Evolutionary conservation across 2,329 filamentous ascomycete species (phyloP), one percentile per base, ranked within the genome.

Genomic region (Sclerotinia subarctica): DNA sequence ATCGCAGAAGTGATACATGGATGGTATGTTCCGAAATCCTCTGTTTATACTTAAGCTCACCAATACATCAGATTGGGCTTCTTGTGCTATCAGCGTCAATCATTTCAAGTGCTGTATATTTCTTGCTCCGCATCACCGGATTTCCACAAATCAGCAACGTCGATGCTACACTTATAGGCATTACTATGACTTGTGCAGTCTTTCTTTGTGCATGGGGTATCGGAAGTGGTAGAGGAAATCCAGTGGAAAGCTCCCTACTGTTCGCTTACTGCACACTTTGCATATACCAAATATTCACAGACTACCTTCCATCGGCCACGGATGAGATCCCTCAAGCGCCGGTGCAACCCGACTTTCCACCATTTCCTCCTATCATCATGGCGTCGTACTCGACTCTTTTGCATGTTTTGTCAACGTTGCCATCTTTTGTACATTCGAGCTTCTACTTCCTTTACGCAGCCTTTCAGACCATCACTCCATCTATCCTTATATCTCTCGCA

Each of bases 241-340:
- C 94, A 2, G 91, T 98, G 66, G 94, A 99, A 80, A 96, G 93
- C 73, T 97, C 94, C 29, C 83, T 99, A 15, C 85, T 99, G 69
- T 98, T 99, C 77, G 94, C 95, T 76, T 99, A 99, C 79, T 88
- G 97, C 70, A 95, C 97, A n/a, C 89, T 99, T 71, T 98, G 94
- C 82, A 91, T 98, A 77, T 99, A 98, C 81, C 95, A 99, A 79
- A 98, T 98, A 79, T 98, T 98, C 79, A 99, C 95, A 75, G 95
- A 99, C 80, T 98, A 98, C 80, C 88, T 94, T 73, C 93, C 95
- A 5, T 79, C 85, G 24, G 88, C 85, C n/a, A 82, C 85, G 38
- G 82, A 84, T 44, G 84, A 87, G 42, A 81, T 82, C 3, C 79
- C 83, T 5, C 84, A 84, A 58, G 80, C 81, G 21, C 80, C 84